Conservation (phyloP, 257 asterid species). For the Solanum commersonii region DNA sequence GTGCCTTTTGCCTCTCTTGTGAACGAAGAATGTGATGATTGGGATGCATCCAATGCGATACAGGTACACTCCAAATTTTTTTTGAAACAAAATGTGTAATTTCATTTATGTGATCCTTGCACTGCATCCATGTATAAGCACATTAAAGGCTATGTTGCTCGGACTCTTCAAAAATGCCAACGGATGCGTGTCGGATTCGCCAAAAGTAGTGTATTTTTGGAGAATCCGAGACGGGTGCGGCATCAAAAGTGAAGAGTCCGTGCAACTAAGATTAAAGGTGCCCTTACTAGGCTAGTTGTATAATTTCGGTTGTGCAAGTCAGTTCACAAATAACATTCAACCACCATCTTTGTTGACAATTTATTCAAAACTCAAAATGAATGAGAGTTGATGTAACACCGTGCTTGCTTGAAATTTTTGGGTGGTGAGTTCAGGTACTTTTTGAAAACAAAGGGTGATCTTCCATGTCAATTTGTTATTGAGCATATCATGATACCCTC, state of each 20-base stretch:
- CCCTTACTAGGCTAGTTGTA: not conserved
- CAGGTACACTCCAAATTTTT: not conserved
- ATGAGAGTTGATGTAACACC: not conserved
- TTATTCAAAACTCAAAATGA: not conserved
- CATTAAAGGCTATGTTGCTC: not conserved
- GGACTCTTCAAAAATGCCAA: no score
- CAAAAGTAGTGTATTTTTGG: no score
- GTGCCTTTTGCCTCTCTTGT: constrained; percentile 82
- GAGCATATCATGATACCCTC: not conserved
- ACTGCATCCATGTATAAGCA: not conserved
- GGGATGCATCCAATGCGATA: not conserved
- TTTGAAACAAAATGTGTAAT: not conserved
- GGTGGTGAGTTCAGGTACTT: not conserved
- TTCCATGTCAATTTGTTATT: not conserved
- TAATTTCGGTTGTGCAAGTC: not conserved
- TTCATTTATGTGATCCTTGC: not conserved
- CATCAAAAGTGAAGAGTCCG: no score
- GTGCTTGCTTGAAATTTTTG: not conserved
- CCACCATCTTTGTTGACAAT: not conserved
- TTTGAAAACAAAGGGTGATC: not conserved
- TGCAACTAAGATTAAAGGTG: not conserved
- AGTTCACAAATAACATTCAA: not conserved
- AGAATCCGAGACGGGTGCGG: no score
- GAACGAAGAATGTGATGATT: constrained; percentile 34
- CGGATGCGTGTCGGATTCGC: no score